Conservation (phyloP, 768 basidiomycete genomes). For the Termitomyces heimii region DNA sequence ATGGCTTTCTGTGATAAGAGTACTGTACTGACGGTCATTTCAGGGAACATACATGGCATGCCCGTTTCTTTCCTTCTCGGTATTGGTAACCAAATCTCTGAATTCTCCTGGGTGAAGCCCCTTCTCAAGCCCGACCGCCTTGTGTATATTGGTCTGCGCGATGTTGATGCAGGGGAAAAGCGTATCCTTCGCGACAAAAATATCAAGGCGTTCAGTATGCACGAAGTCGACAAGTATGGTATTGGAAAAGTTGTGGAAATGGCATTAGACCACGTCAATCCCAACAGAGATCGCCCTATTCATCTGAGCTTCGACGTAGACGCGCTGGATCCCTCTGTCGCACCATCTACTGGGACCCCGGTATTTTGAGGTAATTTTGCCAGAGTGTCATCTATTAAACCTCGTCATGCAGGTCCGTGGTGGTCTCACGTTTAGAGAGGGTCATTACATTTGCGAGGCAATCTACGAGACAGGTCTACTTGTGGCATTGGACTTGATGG, state of each 20-base stretch:
- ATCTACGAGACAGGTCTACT: conserved; percentile 90
- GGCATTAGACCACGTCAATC: conserved; percentile 94
- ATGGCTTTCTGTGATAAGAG: conserved; percentile 6
- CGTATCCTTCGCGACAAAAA: conserved; percentile 71
- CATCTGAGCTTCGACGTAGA: conserved; percentile 98
- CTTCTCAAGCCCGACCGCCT: conserved; percentile 65
- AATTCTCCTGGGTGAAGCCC: conserved; percentile 52
- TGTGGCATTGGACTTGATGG: conserved; percentile 93
- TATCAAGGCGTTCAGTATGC: conserved; percentile 90
- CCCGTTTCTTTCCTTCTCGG: conserved; percentile 89
- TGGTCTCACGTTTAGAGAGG: conserved; percentile 93
- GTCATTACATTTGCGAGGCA: conserved; percentile 96
- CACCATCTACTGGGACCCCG: conserved; percentile 93
- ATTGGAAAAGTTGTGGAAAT: conserved; percentile 95
- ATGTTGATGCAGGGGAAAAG: conserved; percentile 87
- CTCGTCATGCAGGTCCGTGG: conserved; percentile 65
- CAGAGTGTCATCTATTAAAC: conserved; percentile 5
- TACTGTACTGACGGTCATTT: background rate
- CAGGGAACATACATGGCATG: conserved; percentile 97
- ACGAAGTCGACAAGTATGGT: conserved; percentile 86
- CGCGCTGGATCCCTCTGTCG: conserved; percentile 89
- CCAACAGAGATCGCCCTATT: conserved; percentile 74
- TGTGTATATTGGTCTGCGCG: conserved; percentile 97
- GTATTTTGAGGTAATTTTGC: conserved; percentile 32
- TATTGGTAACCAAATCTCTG: conserved; percentile 38